Evolutionary conservation across 768 basidiomycete genomes (phyloP).

Genomic region (Cystofilobasidium bisporidii): DNA sequence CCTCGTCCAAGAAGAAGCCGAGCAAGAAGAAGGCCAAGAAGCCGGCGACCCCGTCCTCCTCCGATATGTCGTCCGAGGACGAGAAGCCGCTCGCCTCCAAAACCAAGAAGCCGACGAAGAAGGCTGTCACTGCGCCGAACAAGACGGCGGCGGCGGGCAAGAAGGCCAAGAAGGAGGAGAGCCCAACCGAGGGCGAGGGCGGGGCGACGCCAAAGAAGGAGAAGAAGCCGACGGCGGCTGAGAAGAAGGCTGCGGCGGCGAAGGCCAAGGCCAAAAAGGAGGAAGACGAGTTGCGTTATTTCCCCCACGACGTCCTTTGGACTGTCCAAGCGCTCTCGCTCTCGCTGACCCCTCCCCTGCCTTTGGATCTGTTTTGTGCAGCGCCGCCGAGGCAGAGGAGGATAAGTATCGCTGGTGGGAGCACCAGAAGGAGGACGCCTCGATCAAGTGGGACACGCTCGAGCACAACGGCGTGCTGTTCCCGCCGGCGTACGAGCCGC

Average conservation of each 20-base stretch:
- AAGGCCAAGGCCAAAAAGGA: constrained; percentile 32
- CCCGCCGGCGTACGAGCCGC: constrained; percentile 81
- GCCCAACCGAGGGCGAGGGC: constrained; percentile 38
- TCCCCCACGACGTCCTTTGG: background rate
- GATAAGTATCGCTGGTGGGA: constrained; percentile 83
- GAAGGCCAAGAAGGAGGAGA: constrained; percentile 29
- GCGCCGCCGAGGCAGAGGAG: constrained; percentile 42
- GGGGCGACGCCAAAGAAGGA: constrained; percentile 55
- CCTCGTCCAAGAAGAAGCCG: constrained; percentile 41
- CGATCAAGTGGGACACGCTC: constrained; percentile 86
- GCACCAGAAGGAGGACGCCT: constrained; percentile 50
- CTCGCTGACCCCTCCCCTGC: background rate
- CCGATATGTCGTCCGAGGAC: constrained; percentile 11
- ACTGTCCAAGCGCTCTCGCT: too few species aligned
- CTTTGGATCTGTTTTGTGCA: constrained; percentile 17
- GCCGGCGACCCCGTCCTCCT: background rate
- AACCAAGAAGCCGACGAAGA: background rate
- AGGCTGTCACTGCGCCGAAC: background rate
- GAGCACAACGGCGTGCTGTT: constrained; percentile 92
- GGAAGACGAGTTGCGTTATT: constrained; percentile 42
- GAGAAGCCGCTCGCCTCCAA: constrained; percentile 20
- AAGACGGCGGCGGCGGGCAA: background rate
- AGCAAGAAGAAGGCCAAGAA: constrained; percentile 23
- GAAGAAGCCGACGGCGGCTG: constrained; percentile 45
- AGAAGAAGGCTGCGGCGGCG: constrained; percentile 22